Base-by-base conservation (phyloP, 805 yeast species). In the Wickerhamiella alocasiicola region DNA sequence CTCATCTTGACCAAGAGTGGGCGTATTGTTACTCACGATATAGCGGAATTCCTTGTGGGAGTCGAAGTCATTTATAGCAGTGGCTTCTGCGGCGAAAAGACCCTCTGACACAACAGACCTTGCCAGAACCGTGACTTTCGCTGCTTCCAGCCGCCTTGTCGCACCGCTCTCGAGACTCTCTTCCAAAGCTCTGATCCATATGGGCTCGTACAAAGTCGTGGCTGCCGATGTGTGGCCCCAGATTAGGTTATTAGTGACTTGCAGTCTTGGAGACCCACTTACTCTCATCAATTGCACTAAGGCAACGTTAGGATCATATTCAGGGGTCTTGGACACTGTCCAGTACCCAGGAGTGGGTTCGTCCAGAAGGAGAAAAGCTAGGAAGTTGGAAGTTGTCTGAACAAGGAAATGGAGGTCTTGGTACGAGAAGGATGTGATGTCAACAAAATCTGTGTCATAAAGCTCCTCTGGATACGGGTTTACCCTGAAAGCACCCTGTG, bases 401-500 rank as follows among this genome's bases (percentile, higher is more conserved):
- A 44, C 51, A 1, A 48, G n/a, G 6, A 51, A 13, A 25, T 45
- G 46, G n/a, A 42, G 16, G 15, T 34, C 37, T 36, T 16, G 35
- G 38, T 13, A 43, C 16, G 25, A 16, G 11, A 9, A 36, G 37
- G 17, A 32, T 42, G 0, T 31, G 6, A 72, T 50, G 24, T 61
- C 63, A 5, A 55, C 44, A 0, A 72, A 71, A 6, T 63, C 62
- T 25, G 62, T 68, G 3, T 60, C 62, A 52, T 78, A 76, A 3
- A 78, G 54, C 9, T 52, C 55, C 2, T 65, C 68, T 1, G 81
- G 80, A 47, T 65, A 78, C 3, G 81, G 80, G 23, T 59, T 52
- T 11, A 75, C 59, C 1, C 62, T 49, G 40, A 72, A 61, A 2
- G 83, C 80, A 2, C 83, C 83, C 50, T 70, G 75, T 26, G 33